Percentiles rank a stretch among this genome's conserved stretches.
Conservation (phyloP, 2,329 filamentous ascomycete species). For the Neonectria punicea region DNA sequence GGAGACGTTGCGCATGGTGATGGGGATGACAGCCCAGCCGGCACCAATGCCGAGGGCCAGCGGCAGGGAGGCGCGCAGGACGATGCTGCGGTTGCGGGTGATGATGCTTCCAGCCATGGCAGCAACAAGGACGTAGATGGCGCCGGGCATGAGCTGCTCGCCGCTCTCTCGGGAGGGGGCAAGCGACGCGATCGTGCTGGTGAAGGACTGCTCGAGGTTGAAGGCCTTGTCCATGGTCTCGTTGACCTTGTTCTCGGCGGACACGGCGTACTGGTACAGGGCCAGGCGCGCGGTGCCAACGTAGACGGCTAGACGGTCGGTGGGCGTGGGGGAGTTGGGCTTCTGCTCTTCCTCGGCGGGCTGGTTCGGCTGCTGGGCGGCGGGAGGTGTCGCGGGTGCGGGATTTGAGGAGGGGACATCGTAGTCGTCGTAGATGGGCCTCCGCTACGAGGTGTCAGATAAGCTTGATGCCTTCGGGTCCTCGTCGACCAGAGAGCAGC, state of each 20-base stretch:
- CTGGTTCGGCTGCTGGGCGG: conserved; percentile 43
- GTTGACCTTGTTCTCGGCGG: conserved; percentile 86
- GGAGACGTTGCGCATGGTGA: conserved; percentile 90
- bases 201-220: conserved; percentile 88
- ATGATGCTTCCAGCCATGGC: conserved; percentile 96
- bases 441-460: conserved; percentile 52
- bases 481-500: conserved; percentile 11
- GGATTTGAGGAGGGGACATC: conserved; percentile 56
- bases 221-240: conserved; percentile 82
- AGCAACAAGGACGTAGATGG: conserved; percentile 91
- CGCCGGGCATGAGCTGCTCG: conserved; percentile 89
- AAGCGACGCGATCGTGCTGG: conserved; percentile 86
- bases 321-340: conserved; percentile 75
- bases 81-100: conserved; percentile 84
- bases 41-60: conserved; percentile 83
- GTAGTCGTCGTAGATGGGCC: conserved; percentile 84
- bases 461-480: background rate
- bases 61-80: conserved; percentile 81
- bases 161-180: conserved; percentile 86
- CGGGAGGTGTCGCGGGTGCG: conserved; percentile 43
- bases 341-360: conserved; percentile 50
- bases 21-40: conserved; percentile 84
- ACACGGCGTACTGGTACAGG: conserved; percentile 78
- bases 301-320: conserved; percentile 86
- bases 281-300: conserved; percentile 84